phyloP scores from a whole-genome alignment of 1,284 basidiomycete species.

The Ustilago tritici region DNA sequence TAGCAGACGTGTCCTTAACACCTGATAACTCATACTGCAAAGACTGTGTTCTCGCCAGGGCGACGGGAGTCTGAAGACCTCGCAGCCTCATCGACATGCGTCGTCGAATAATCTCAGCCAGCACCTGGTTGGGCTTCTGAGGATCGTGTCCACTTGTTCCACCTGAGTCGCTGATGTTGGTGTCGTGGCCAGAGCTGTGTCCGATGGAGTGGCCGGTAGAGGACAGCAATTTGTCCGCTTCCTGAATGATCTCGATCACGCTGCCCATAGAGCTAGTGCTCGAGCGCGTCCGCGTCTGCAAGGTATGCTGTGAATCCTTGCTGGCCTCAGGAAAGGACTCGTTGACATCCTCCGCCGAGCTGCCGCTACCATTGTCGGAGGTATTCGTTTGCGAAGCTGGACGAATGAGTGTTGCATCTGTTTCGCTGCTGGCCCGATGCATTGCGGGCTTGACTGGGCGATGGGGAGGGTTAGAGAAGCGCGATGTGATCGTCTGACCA shows the following conservation, averaged over 20 bases:
- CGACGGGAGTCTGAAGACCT: constrained; percentile 11
- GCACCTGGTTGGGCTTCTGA: constrained; percentile 24
- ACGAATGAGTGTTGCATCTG: not conserved
- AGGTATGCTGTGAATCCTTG: constrained; percentile 24
- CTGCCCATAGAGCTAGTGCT: constrained; percentile 32
- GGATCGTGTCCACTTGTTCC: constrained; percentile 42
- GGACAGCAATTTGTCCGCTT: constrained; percentile 43
- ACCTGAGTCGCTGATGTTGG: constrained; percentile 30
- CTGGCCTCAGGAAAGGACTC: constrained; percentile 1
- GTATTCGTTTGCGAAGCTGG: not conserved
- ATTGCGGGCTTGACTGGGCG: not conserved
- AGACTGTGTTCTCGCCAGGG: not conserved
- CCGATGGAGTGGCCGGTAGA: constrained; percentile 39
- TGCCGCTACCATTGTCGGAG: not conserved
- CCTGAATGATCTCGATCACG: constrained; percentile 33
- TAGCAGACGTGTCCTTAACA: not conserved
- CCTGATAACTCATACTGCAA: not conserved
- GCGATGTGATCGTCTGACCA: constrained; percentile 20
- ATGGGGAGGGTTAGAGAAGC: constrained; percentile 18
- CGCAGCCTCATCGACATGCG: constrained; percentile 16
- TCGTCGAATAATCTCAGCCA: constrained; percentile 22
- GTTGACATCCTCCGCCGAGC: not conserved
- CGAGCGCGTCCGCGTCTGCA: constrained; percentile 11
- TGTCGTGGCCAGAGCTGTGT: constrained; percentile 34
- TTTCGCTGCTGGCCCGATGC: constrained; percentile 4